phyloP scores from a whole-genome alignment of 768 basidiomycete species.

The Suillus subluteus region DNA sequence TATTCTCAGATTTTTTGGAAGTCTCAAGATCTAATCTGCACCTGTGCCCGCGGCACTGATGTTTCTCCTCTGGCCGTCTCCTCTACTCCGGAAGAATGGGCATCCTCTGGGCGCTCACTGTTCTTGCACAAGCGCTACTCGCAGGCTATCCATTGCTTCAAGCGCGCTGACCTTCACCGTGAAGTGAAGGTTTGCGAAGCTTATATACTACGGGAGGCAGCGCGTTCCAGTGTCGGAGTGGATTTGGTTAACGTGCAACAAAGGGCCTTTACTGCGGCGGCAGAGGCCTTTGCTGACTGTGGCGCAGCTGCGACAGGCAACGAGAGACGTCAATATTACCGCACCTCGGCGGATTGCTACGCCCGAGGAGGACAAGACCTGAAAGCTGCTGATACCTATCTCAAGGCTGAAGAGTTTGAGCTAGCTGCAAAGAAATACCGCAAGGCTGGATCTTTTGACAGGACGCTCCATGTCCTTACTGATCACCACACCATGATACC shows the following conservation, averaged over 20 bases:
- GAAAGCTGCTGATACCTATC: constrained; percentile 49
- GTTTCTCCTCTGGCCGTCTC: constrained; percentile 58
- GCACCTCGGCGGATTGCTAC: constrained; percentile 51
- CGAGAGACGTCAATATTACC: constrained; percentile 40
- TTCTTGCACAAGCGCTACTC: constrained; percentile 41
- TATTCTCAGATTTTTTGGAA: constrained; percentile 56
- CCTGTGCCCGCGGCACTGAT: constrained; percentile 48
- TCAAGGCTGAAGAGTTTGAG: constrained; percentile 45
- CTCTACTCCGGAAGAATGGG: constrained; percentile 52
- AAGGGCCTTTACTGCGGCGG: constrained; percentile 48
- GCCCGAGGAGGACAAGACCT: constrained; percentile 41
- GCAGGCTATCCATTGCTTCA: constrained; percentile 58
- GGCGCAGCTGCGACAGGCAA: constrained; percentile 36
- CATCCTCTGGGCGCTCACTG: constrained; percentile 39
- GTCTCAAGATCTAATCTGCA: constrained; percentile 46
- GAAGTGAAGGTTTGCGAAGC: constrained; percentile 55
- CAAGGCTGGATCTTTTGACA: constrained; percentile 51
- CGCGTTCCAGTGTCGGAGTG: constrained; percentile 37
- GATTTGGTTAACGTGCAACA: constrained; percentile 27
- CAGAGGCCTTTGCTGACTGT: constrained; percentile 51
- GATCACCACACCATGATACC: constrained; percentile 36
- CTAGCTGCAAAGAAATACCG: constrained; percentile 49
- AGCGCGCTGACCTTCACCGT: constrained; percentile 45
- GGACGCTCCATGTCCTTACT: constrained; percentile 52
- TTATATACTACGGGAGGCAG: constrained; percentile 56